Base-by-base conservation (phyloP, 441 rosid genomes). In the Syzygium malaccense region DNA sequence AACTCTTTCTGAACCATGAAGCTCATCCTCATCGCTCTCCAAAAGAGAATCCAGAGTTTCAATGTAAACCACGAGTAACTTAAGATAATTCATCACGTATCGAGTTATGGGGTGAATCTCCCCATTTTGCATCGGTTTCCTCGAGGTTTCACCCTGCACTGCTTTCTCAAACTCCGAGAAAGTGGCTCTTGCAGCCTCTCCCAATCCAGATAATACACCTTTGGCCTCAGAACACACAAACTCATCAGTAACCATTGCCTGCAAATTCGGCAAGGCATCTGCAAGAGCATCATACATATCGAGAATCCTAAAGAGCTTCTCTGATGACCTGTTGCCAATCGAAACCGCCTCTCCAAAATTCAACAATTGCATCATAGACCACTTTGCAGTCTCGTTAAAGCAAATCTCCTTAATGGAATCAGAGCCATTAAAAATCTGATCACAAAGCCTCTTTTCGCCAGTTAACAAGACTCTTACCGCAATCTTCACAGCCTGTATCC, bases 31-130 rank as follows among this genome's bases (percentile, higher is more conserved):
- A 56, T 93, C 93, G 45, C 91, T 89, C 87, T 93, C 95, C 88
- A 96, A 86, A 87, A 98, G 96, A 14, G 86, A 86, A 90, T 96
- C 94, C 87, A 98, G 85, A 48, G 99, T 94, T 13, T 80, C 92
- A 3, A 97, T 95, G 71, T 96, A 98, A 92, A 96, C 99, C 85
- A 96, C 99, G 87, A 97, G 93, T 92, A 98, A 84, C 90, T 95
- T 96, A 90, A 98, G 91, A 90, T 98, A 98, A 91, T 97, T 98
- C 99, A 98, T 94, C 90, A 98, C 98, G 87, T 97, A 98, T 3
- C 99, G 97, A 5, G 99, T 95, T 90, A 97, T 95, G 0, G 99
- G 99, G 92, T 98, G 99, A 90, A 98, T 98, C 93, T 97, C 99
- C 54, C 99, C 99, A 28, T 93, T 92, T 83, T 90, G 94, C 91